A percentile compares a stretch with the other conserved stretches of the same genome.
These are phyloP conservation scores for Discostella pseudostelligera DNA, from an alignment of 108 stramenopile genomes.

Conservation along the genomic window DNA sequence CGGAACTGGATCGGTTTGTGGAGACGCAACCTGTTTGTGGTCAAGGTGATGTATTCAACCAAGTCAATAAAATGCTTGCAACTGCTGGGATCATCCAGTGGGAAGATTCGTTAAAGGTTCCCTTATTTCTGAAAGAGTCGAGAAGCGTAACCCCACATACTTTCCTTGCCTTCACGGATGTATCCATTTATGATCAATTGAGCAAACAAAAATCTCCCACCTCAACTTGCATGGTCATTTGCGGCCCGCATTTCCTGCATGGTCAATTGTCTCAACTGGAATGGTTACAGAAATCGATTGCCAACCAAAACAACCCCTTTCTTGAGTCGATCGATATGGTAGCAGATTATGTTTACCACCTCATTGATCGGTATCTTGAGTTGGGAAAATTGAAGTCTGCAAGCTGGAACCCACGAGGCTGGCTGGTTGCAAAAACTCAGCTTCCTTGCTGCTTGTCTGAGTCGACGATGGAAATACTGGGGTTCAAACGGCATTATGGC, in stretches of 20 bases:
- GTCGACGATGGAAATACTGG: constrained; percentile 25
- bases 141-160: background rate
- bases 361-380: constrained; percentile 41
- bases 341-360: constrained; percentile 37
- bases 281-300: background rate
- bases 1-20: constrained; percentile 14
- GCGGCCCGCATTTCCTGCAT: constrained; percentile 36
- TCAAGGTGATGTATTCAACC: constrained; percentile 30
- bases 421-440: constrained; percentile 41
- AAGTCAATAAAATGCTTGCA: constrained; percentile 50
- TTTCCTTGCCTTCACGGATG: constrained; percentile 37
- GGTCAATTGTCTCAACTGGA: constrained; percentile 2
- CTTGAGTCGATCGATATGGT: constrained; percentile 13
- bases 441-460: constrained; percentile 34
- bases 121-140: constrained; percentile 4
- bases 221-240: constrained; percentile 25
- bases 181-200: constrained; percentile 6
- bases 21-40: constrained; percentile 36
- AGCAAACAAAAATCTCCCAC: constrained; percentile 10
- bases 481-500: constrained; percentile 18
- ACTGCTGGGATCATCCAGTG: constrained; percentile 37
- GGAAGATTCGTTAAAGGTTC: constrained; percentile 28
- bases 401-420: constrained; percentile 43
- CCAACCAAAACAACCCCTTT: constrained; percentile 4
- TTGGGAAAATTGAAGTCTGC: constrained; percentile 24